Percentiles rank a stretch among this genome's conserved stretches.
Evolutionary conservation across 164 flowering plant genomes (phyloP).

Genomic region (Tetrastigma voinierianum): DNA sequence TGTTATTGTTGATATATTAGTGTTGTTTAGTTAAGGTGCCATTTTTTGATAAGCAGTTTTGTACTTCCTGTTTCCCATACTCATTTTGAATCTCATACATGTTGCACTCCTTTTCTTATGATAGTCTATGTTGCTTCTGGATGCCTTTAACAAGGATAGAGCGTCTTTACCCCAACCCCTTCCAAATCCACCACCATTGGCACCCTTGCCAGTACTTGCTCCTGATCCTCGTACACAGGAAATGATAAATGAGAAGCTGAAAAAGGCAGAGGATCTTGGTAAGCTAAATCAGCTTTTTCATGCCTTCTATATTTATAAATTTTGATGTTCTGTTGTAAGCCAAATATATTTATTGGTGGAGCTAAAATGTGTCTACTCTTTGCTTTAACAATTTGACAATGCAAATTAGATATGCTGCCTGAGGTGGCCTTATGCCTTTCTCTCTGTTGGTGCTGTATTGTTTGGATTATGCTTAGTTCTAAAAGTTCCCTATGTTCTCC

Average conservation of each 20-base stretch:
- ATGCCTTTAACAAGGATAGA: slow-evolving; percentile 98
- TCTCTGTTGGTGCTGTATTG: neutral
- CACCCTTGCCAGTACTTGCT: slow-evolving; percentile 57
- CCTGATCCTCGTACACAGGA: slow-evolving; percentile 96
- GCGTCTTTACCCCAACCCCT: slow-evolving; percentile 95
- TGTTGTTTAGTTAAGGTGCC: neutral
- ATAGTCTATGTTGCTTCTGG: slow-evolving; percentile 89
- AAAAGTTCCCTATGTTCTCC: slow-evolving; percentile 13
- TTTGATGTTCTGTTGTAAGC: too few relatives aligned
- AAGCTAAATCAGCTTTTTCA: slow-evolving; percentile 10
- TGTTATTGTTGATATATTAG: neutral
- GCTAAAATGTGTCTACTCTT: too few relatives aligned
- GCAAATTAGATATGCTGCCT: too few relatives aligned
- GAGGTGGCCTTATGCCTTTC: neutral
- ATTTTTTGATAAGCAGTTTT: neutral
- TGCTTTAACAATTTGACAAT: too few relatives aligned
- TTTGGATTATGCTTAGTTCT: neutral
- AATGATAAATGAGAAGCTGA: slow-evolving; percentile 96
- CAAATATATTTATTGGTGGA: too few relatives aligned
- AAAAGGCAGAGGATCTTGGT: slow-evolving; percentile 97
- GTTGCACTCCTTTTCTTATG: slow-evolving; percentile 4
- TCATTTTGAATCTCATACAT: neutral
- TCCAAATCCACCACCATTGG: slow-evolving; percentile 67
- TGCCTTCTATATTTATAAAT: too few relatives aligned
- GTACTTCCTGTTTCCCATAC: neutral